Conservation (phyloP, 2,329 filamentous ascomycete species). For the Colletotrichum orchidophilum region DNA sequence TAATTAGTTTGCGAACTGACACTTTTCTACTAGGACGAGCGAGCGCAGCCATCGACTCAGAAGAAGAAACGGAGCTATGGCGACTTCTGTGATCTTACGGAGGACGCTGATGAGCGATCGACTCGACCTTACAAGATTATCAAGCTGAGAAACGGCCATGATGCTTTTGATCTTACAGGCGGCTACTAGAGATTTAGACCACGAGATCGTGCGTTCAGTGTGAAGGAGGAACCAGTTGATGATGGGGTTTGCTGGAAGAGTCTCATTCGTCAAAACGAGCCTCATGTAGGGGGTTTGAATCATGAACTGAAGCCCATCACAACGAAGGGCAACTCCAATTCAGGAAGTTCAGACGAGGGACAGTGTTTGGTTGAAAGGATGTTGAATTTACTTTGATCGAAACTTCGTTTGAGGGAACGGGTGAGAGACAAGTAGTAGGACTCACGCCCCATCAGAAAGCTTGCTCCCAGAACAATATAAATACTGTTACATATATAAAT, state of each 20-base stretch:
- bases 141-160: slow-evolving; percentile 16
- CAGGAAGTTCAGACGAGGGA: too few relatives aligned
- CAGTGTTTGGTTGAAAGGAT: not conserved
- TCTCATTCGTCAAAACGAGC: not conserved
- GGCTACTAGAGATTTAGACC: slow-evolving; percentile 9
- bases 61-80: slow-evolving; percentile 43
- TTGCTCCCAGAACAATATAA: not conserved
- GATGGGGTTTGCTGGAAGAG: not conserved
- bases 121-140: slow-evolving; percentile 19
- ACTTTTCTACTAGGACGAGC: slow-evolving; percentile 9
- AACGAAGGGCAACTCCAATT: not conserved
- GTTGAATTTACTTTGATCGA: not conserved
- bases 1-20: not conserved
- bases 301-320: not conserved
- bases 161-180: slow-evolving; percentile 32
- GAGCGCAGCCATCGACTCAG: slow-evolving; percentile 30
- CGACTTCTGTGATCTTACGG: slow-evolving; percentile 40
- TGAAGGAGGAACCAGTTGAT: not conserved
- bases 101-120: slow-evolving; percentile 15
- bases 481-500: not conserved
- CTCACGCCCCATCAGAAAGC: not conserved
- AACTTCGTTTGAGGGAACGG: not conserved
- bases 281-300: not conserved
- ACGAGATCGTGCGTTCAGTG: not conserved
- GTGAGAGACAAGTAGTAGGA: not conserved